Base-by-base conservation (phyloP, 768 basidiomycete species). In the Myochromella boudieri region DNA sequence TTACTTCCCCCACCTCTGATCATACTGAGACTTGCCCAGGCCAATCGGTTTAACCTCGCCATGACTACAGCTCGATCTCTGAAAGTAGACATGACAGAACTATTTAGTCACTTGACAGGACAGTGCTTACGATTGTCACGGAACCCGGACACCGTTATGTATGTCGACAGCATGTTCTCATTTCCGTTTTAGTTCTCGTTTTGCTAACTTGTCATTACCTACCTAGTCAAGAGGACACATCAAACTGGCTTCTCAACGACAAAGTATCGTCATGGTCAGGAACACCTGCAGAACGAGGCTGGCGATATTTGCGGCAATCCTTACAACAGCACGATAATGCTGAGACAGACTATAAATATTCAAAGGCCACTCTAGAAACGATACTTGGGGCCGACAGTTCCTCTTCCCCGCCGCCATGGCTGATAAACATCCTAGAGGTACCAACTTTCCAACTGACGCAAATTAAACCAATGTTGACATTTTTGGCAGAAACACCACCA, bases 251-350 rank as follows among this genome's bases (percentile, higher is more conserved):
- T 26, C 71, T 90, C 28, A 84, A 84, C 15, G 89, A 92, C 59
- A 81, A 84, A 49, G 77, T 90, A 8, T 76, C 83, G 2, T 85
- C 87, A 0, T 95, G 95, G 86, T 78, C 87, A 15, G 95, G 95
- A 3, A 78, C 87, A 5, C 72, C 84, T 14, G 77, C 83, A 27
- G 85, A 90, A 53, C 80, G 88, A 51, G 92, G 85, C 4, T 94
- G 94, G 90, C 78, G 87, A 59, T 93, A 93, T 63, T 77, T 99
- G 36, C 87, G 91, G 53, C 76, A 83, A 54, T 78, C 85, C 15
- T 72, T 97, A 51, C 80, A 85, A 46, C 81, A 85, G 38, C 80
- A 97, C 56, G 95, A 99, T 60, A 72, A 72, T 9, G 57, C 70
- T 15, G 77, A 81, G 42, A 89, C 81, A 11, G 84, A 91, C 60